Conservation (phyloP, 2,329 filamentous ascomycete genomes). For the Clonostachys rosea region DNA sequence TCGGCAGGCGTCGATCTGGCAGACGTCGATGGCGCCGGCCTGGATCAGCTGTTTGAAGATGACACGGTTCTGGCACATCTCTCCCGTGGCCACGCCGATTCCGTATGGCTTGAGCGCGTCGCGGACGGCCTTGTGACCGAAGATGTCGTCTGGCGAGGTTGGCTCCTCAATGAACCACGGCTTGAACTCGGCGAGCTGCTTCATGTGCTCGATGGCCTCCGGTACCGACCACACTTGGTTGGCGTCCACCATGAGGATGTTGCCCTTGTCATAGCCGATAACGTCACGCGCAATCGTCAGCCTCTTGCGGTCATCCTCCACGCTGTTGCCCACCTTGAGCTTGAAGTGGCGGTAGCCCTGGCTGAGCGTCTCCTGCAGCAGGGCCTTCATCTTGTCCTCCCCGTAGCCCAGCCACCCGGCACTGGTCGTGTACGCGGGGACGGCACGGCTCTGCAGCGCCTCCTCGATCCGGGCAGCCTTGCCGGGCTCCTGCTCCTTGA, state of each 20-base stretch:
- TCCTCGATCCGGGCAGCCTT: slow-evolving; percentile 71
- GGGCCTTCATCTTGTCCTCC: slow-evolving; percentile 76
- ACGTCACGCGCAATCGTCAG: slow-evolving; percentile 72
- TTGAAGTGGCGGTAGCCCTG: slow-evolving; percentile 86
- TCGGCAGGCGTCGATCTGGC: slow-evolving; percentile 86
- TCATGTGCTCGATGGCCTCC: slow-evolving; percentile 85
- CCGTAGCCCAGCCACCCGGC: slow-evolving; percentile 91
- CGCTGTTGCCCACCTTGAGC: slow-evolving; percentile 75
- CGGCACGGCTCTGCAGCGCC: slow-evolving; percentile 67
- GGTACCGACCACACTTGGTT: slow-evolving; percentile 93
- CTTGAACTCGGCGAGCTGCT: slow-evolving; percentile 74
- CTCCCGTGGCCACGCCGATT: slow-evolving; percentile 84
- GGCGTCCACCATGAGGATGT: slow-evolving; percentile 87
- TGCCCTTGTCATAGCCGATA: slow-evolving; percentile 77
- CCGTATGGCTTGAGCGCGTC: slow-evolving; percentile 70
- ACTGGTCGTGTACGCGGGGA: slow-evolving; percentile 86
- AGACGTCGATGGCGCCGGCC: slow-evolving; percentile 76
- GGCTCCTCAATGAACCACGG: slow-evolving; percentile 96
- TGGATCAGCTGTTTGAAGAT: slow-evolving; percentile 90
- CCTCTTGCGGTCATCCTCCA: slow-evolving; percentile 68
- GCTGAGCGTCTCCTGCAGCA: slow-evolving; percentile 69
- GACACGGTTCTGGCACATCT: slow-evolving; percentile 94
- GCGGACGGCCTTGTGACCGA: slow-evolving; percentile 81
- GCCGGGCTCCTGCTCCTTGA: slow-evolving; percentile 59
- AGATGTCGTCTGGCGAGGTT: slow-evolving; percentile 83